Evolutionary conservation across 371 early-diverging fungal genomes (phyloP).

Genomic region (Mucor velutinosus): DNA sequence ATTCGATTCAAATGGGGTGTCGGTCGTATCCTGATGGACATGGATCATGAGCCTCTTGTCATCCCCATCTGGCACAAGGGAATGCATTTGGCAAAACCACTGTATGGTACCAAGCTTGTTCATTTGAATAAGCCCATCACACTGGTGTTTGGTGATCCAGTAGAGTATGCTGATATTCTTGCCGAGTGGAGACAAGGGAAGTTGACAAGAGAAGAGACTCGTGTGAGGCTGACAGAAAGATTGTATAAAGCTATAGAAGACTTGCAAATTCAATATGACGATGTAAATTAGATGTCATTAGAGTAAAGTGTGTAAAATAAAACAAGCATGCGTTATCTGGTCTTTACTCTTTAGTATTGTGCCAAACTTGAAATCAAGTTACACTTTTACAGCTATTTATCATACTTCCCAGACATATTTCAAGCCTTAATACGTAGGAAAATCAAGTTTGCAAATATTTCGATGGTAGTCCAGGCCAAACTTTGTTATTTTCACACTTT

Average conservation of each 20-base stretch:
- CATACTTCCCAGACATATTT: too few relatives aligned
- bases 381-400: too few relatives aligned
- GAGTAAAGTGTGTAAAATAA: not conserved
- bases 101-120: slow-evolving; percentile 38
- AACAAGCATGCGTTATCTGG: too few relatives aligned
- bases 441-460: too few relatives aligned
- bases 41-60: slow-evolving; percentile 62
- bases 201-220: slow-evolving; percentile 54
- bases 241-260: slow-evolving; percentile 57
- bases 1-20: slow-evolving; percentile 90
- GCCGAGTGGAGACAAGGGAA: slow-evolving; percentile 56
- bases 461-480: too few relatives aligned
- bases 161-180: slow-evolving; percentile 65
- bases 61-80: slow-evolving; percentile 75
- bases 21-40: slow-evolving; percentile 81
- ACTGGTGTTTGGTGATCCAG: slow-evolving; percentile 68
- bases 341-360: too few relatives aligned
- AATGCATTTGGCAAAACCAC: slow-evolving; percentile 56
- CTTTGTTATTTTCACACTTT: too few relatives aligned
- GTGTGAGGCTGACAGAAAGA: slow-evolving; percentile 60
- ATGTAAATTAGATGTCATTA: not conserved
- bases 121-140: slow-evolving; percentile 48
- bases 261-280: slow-evolving; percentile 29
- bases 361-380: too few relatives aligned
- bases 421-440: too few relatives aligned